Evolutionary conservation across 2,329 filamentous ascomycete genomes (phyloP), one percentile per base, ranked within the genome.

Genomic region (Hypoxylon sp.): DNA sequence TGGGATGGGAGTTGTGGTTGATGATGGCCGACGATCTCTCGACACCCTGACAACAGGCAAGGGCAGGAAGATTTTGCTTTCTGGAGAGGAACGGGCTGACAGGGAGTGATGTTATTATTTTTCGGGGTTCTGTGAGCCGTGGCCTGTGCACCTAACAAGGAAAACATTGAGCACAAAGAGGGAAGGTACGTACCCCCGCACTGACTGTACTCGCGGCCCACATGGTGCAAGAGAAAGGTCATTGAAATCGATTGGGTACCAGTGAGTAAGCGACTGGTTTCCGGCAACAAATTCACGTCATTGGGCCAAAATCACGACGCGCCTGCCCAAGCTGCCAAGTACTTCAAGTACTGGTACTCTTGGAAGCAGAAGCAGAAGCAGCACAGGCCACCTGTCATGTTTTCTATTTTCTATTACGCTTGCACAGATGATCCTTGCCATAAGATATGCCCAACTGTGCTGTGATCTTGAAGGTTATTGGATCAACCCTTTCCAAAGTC

Each of bases 51-150:
- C 52, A 44, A 46, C 48, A 62, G 49, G 49, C 54, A 65, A 63
- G 63, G 49, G 45, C 24, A 56, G 51, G 54, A 56, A 66, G 63
- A 57, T 59, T 64, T 69, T 64, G 36, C 36, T 30, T n/a, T 26
- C 11, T 69, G 28, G 40, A 36, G 48, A 59, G 32, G 32, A 32
- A 65, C n/a, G n/a, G n/a, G n/a, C n/a, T n/a, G n/a, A n/a, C 52
- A 32, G 58, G 54, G 55, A 49, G 67, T 63, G 65, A 68, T 68
- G 64, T 70, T 70, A 65, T 70, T 67, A 63, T 66, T 66, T 38
- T 60, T 65, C n/a, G 54, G 66, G 66, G 58, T 36, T 45, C 24
- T 62, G 36, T 33, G 33, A 24, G 22, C 40, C 14, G 55, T 48
- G 28, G 53, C 42, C n/a, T n/a, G n/a, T n/a, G n/a, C 42, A 40